Evolutionary conservation across 129 eudicot genomes (phyloP).

Genomic region (Kitagawia praeruptora): DNA sequence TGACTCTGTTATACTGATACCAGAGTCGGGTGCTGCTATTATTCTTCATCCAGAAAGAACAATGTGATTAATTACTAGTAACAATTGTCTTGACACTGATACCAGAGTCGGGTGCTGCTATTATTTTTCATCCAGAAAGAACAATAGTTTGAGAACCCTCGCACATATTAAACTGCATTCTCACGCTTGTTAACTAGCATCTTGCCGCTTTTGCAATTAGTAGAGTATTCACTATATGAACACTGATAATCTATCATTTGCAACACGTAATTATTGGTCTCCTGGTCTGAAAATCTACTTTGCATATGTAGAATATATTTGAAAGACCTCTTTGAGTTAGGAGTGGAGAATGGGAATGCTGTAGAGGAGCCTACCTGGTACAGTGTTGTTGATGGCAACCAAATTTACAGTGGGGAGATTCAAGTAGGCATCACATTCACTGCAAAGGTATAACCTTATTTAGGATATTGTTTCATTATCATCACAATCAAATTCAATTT

Average conservation of each 20-base stretch:
- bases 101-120: no score
- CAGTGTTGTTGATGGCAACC: slow-evolving; percentile 33
- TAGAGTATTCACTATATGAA: not conserved
- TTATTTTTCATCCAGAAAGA: no score
- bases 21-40: no score
- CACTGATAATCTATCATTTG: no score
- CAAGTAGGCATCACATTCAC: slow-evolving; percentile 60
- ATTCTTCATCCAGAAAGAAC: no score
- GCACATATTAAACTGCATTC: no score
- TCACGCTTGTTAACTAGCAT: not conserved
- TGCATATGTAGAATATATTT: slow-evolving; percentile 50
- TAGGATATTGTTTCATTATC: no score
- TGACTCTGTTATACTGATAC: no score
- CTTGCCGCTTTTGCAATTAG: not conserved
- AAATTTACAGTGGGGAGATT: slow-evolving; percentile 56
- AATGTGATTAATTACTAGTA: not conserved
- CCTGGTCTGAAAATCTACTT: not conserved
- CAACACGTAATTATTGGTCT: no score
- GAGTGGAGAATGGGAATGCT: slow-evolving; percentile 58
- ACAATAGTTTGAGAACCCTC: no score
- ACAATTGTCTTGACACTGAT: not conserved
- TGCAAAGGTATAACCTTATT: slow-evolving; percentile 33
- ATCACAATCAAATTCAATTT: no score
- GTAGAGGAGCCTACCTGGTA: slow-evolving; percentile 41
- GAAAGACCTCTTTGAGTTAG: slow-evolving; percentile 51